Base-by-base conservation (phyloP, 2,329 filamentous ascomycete species). In the Calonectria hawksworthii region DNA sequence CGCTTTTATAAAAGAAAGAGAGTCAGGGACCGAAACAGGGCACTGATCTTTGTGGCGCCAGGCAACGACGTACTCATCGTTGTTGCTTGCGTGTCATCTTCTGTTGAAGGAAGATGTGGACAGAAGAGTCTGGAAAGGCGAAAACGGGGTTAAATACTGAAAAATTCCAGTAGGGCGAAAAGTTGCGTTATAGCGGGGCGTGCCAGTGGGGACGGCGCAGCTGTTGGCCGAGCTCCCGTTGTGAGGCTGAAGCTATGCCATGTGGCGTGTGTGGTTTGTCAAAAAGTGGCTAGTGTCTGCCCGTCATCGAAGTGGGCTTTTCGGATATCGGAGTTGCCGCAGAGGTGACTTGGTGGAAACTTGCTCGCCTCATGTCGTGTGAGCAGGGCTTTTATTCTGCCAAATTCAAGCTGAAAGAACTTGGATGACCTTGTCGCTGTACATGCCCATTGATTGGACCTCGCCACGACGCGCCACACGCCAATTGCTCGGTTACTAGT, bases 71-170 rank as follows among this genome's bases (percentile, higher is more conserved):
- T 78, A 75, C 76, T 83, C 82, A 84, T 84, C 75, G 80, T 81
- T 81, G 77, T 76, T 81, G 82, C 78, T 82, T 79, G 82, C 83
- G 82, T 84, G 83, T 83, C 83, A 81, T 83, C 80, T 84, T 84
- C 76, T 76, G 73, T 72, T 66, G 64, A 64, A 77, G 16, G 76
- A 71, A 77, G 75, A 81, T 76, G 75, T 68, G 69, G 65, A 73
- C 70, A 68, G 76, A 78, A 80, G 69, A 75, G 50, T 74, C 70
- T 80, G 54, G 76, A 79, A 81, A 65, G 63, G 73, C 56, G n/a
- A 61, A 75, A 36, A 66, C 52, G 66, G 52, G 65, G 41, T 63
- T 67, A 70, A 70, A 68, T 72, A 74, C 44, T 47, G 7, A 36
- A 68, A 61, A 80, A 80, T 74, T 79, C 77, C 52, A 75, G 72